Conservation (phyloP, 805 yeast species). For the Candida argentea region DNA sequence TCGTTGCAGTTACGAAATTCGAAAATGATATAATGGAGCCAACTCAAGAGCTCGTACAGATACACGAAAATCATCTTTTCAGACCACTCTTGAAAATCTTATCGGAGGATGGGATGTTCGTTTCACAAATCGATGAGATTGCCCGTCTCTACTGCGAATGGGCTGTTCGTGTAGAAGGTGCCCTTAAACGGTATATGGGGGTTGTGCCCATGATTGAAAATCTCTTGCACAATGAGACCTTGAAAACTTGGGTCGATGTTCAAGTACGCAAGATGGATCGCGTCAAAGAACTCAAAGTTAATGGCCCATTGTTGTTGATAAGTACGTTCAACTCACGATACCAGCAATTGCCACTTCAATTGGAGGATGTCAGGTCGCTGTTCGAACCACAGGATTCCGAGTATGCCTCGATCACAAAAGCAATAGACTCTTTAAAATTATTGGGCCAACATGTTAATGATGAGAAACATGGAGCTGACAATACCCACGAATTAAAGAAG, state of each 20-base stretch:
- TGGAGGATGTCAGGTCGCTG: conserved; percentile 44
- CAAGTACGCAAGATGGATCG: conserved; percentile 42
- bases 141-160: conserved; percentile 57
- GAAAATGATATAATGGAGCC: conserved; percentile 48
- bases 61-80: conserved; percentile 45
- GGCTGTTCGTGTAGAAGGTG: conserved; percentile 45
- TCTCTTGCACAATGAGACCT: conserved; percentile 37
- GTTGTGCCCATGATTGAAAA: conserved; percentile 52
- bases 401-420: conserved; percentile 37
- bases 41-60: conserved; percentile 42
- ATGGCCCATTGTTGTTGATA: conserved; percentile 28
- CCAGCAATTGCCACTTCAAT: conserved; percentile 50
- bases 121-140: conserved; percentile 38
- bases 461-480: conserved; percentile 52
- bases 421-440: conserved; percentile 42
- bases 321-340: conserved; percentile 35
- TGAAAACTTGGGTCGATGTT: conserved; percentile 49
- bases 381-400: conserved; percentile 39
- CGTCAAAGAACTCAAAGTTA: conserved; percentile 34
- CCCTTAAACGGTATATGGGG: conserved; percentile 51
- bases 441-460: conserved; percentile 54
- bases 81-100: conserved; percentile 51
- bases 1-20: conserved; percentile 34
- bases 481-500: conserved; percentile 41
- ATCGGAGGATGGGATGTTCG: conserved; percentile 54